A percentile compares a stretch with the other conserved stretches of the same genome.
Conservation (phyloP, 306 rosid species). For the Hippophae tibetana region DNA sequence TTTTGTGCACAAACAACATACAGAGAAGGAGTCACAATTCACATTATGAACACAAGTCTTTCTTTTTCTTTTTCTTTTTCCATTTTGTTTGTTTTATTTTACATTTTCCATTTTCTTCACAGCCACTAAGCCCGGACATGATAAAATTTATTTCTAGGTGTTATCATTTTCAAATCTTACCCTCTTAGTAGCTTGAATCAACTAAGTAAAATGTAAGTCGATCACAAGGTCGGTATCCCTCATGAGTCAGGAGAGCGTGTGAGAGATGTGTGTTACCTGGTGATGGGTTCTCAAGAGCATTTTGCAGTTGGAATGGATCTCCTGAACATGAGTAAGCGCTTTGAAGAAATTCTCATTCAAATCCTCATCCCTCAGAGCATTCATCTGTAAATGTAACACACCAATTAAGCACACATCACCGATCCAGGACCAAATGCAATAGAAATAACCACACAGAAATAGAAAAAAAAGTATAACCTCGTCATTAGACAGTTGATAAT, state of each 20-base stretch:
- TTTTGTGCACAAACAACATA: too few relatives aligned
- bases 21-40: too few relatives aligned
- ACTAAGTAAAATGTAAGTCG: too few relatives aligned
- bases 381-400: constrained; percentile 34
- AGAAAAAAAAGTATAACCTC: constrained; percentile 38
- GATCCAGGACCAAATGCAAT: neutral
- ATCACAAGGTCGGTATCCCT: too few relatives aligned
- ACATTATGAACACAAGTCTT: too few relatives aligned
- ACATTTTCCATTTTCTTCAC: too few relatives aligned
- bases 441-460: constrained; percentile 7
- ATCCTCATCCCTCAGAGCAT: constrained; percentile 79
- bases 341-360: constrained; percentile 69
- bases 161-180: too few relatives aligned
- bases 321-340: constrained; percentile 94
- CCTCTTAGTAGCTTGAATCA: neutral
- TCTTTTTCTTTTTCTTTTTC: too few relatives aligned
- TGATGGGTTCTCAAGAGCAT: constrained; percentile 85
- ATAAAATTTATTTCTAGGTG: too few relatives aligned
- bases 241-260: neutral
- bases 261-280: constrained; percentile 45
- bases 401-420: neutral
- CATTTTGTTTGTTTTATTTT: too few relatives aligned
- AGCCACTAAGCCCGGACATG: too few relatives aligned
- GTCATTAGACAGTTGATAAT: constrained; percentile 79
- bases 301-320: constrained; percentile 90